These are phyloP conservation scores for Oropetium thomaeum DNA, from an alignment of 176 grass and related monocot species.

Conservation along the genomic window DNA sequence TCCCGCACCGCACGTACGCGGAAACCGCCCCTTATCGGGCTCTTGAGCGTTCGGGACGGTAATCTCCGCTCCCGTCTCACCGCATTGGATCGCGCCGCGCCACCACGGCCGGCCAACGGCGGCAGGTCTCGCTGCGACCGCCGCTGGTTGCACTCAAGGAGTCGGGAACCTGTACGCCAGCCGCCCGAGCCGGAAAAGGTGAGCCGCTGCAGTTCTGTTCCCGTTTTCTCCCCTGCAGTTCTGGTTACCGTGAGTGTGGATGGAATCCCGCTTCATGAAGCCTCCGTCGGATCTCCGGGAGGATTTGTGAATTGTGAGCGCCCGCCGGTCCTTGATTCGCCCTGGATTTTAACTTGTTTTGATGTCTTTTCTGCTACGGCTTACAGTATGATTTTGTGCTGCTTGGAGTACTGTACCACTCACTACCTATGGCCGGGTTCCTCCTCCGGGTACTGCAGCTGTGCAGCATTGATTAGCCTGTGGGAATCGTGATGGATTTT, in stretches of 20 bases:
- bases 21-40: not conserved
- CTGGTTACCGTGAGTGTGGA: not conserved
- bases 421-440: not conserved
- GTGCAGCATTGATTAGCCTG: constrained; percentile 32
- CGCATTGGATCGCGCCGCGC: constrained; percentile 39
- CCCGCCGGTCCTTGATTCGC: not conserved
- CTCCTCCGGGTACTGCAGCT: constrained; percentile 8
- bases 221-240: not conserved
- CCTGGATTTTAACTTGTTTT: constrained; percentile 14
- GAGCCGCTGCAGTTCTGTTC: not conserved
- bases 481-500: not conserved
- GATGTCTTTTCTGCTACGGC: not conserved
- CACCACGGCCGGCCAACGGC: not conserved
- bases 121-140: not conserved
- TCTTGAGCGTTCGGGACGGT: not conserved
- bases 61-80: not conserved
- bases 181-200: constrained; percentile 2
- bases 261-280: constrained; percentile 9
- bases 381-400: constrained; percentile 13
- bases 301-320: not conserved
- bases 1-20: not conserved
- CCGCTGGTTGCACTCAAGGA: not conserved
- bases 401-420: not conserved
- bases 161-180: not conserved
- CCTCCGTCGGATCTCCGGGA: constrained; percentile 28